Evolutionary conservation across 495 filamentous ascomycete species (phyloP).

Genomic region (Daldinia concentrica): DNA sequence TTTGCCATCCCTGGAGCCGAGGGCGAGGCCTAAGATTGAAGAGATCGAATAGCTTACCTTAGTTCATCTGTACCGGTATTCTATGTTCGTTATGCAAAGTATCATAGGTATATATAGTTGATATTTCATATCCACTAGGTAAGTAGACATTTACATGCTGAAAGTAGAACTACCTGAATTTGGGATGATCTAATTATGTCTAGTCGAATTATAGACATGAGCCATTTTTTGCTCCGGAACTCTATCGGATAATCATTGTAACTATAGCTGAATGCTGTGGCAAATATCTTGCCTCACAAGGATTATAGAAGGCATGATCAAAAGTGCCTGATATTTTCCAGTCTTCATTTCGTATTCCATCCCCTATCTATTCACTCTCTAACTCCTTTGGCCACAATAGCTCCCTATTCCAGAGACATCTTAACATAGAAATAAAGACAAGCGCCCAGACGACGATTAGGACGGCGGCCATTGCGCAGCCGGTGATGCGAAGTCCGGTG

Average conservation of each 20-base stretch:
- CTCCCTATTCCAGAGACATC: constrained; percentile 69
- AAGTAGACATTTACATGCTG: background rate
- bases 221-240: background rate
- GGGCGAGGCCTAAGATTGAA: constrained; percentile 54
- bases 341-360: background rate
- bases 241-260: background rate
- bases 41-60: constrained; percentile 52
- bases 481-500: constrained; percentile 69
- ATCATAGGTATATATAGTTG: background rate
- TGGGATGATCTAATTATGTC: background rate
- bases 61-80: background rate
- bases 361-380: constrained; percentile 68
- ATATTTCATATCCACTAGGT: background rate
- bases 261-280: background rate
- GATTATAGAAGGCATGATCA: background rate
- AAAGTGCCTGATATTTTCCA: background rate
- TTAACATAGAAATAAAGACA: constrained; percentile 75
- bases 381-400: constrained; percentile 69
- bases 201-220: background rate
- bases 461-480: constrained; percentile 69
- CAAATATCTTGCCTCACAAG: background rate
- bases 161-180: background rate
- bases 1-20: constrained; percentile 29
- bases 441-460: constrained; percentile 75
- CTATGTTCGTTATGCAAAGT: background rate